Base-by-base conservation (phyloP, 2,329 filamentous ascomycete genomes). In the Colletotrichum plurivorum region DNA sequence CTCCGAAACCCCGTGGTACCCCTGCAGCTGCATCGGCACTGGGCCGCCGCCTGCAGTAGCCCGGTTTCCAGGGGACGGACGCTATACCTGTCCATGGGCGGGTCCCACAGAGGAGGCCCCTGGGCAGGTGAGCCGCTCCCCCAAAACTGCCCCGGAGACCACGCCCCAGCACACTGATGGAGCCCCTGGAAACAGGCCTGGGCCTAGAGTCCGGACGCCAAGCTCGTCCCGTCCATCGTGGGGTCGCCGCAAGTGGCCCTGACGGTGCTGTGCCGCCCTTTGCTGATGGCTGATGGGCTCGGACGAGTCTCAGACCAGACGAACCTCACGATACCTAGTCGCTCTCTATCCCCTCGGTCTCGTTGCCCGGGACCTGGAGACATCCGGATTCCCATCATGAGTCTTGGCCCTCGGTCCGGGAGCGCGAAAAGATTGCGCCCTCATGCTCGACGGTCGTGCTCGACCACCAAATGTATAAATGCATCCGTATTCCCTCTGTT, bases 291-390 rank as follows among this genome's bases (percentile, higher is more conserved):
- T n/a, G 5, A 12, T 25, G 52, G 52, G 51, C 39, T 48, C 62
- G 62, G 66, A 60, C 66, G 66, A 69, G 66, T 69, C 66, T 66
- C 55, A 69, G 62, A 69, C 55, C 43, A 69, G 62, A 69, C 39
- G 61, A 69, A 66, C 66, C 31, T 46, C 46, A 5, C 41, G 41
- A 43, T 15, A n/a, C 41, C 41, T 3, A 25, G 57, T 39, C 13
- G 12, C 31, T 60, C 16, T 25, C 22, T 25, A 22, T 15, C 48
- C 48, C 1, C 31, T 20, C 18, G n/a, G 20, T n/a, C 27, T 49
- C 9, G 57, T 52, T 51, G 48, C 36, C 46, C 31, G 57, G 57
- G 46, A 20, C 31, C 57, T 61, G 9, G 57, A 59, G 56, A 59
- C 56, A 59, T 59, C 45, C 56, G 56, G 56, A 59, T 59, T 59